phyloP scores from a whole-genome alignment of 2,329 filamentous ascomycete species.

The Talaromyces rugulosus region DNA sequence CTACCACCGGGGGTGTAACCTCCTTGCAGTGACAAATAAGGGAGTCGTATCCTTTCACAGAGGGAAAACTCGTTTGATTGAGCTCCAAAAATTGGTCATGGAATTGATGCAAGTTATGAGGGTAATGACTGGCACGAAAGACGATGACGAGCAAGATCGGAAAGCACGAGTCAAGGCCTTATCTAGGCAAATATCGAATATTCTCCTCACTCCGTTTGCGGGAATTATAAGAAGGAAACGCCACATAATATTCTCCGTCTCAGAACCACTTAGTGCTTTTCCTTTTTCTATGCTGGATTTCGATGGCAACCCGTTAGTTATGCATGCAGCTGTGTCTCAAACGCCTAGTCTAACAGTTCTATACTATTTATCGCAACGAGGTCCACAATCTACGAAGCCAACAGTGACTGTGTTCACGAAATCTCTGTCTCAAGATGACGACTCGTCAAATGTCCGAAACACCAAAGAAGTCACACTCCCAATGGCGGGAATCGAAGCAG shows the following conservation, averaged over 20 bases:
- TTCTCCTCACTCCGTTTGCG: conserved; percentile 17
- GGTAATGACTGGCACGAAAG: conserved; percentile 17
- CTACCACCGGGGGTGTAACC: conserved; percentile 14
- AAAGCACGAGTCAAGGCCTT: conserved; percentile 15
- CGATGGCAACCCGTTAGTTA: conserved; percentile 17
- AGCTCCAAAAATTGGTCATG: conserved; percentile 20
- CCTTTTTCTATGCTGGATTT: conserved; percentile 19
- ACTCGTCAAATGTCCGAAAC: not conserved
- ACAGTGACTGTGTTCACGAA: conserved; percentile 23
- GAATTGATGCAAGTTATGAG: conserved; percentile 19
- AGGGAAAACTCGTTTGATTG: conserved; percentile 7
- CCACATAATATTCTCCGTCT: conserved; percentile 22
- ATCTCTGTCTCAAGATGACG: conserved; percentile 12
- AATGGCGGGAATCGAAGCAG: conserved; percentile 23
- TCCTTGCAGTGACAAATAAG: conserved; percentile 19
- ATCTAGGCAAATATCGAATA: conserved; percentile 15
- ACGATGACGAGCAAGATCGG: conserved; percentile 14
- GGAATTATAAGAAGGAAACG: conserved; percentile 17
- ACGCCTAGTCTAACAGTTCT: conserved; percentile 21
- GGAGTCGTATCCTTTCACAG: conserved; percentile 17
- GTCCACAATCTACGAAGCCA: conserved; percentile 13
- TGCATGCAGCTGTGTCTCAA: conserved; percentile 21
- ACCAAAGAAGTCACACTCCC: conserved; percentile 17
- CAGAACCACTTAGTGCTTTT: conserved; percentile 22
- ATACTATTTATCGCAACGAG: conserved; percentile 18